phyloP scores from a whole-genome alignment of 192 early-diverging fungal species.

The Linnemannia elongata region DNA sequence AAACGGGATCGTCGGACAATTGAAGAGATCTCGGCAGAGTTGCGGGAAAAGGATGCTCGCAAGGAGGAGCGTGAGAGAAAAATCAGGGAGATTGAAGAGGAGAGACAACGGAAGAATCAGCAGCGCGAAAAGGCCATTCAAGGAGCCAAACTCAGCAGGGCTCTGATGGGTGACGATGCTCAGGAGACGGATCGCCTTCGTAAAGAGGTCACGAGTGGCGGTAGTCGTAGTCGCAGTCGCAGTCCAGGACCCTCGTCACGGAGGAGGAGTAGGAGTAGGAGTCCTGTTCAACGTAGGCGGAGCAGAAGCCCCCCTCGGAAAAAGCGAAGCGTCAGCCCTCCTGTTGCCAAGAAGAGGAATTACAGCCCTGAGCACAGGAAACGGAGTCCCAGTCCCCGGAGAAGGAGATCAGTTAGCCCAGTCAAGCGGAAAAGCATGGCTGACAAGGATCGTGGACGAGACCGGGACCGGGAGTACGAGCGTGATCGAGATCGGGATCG shows the following conservation, averaged over 20 bases:
- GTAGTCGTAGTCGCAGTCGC: slow-evolving; percentile 20
- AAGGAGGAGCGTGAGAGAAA: slow-evolving; percentile 29
- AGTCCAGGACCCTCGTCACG: slow-evolving; percentile 26
- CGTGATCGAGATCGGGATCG: slow-evolving; percentile 13
- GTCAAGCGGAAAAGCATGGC: slow-evolving; percentile 36
- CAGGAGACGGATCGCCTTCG: slow-evolving; percentile 38
- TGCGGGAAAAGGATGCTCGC: slow-evolving; percentile 27
- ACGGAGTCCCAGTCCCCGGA: slow-evolving; percentile 33
- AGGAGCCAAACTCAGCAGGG: slow-evolving; percentile 35
- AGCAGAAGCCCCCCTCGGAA: slow-evolving; percentile 31
- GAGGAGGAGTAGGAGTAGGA: slow-evolving; percentile 25
- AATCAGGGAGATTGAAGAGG: slow-evolving; percentile 41
- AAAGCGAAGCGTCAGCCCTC: slow-evolving; percentile 22
- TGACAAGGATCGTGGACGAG: slow-evolving; percentile 30
- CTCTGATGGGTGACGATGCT: slow-evolving; percentile 36
- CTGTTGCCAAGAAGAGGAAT: slow-evolving; percentile 8
- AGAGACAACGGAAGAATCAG: slow-evolving; percentile 15
- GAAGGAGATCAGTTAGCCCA: slow-evolving; percentile 31
- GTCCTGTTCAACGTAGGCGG: not conserved
- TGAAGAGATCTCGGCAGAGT: slow-evolving; percentile 27
- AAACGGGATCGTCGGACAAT: slow-evolving; percentile 41
- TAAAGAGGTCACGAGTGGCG: slow-evolving; percentile 20
- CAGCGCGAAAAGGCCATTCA: slow-evolving; percentile 51
- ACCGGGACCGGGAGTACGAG: slow-evolving; percentile 14
- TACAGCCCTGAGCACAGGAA: slow-evolving; percentile 34